Percentiles rank a stretch among this genome's conserved stretches.
These are phyloP conservation scores for Cordyceps pruinosa DNA, from an alignment of 2,329 filamentous ascomycete genomes.

Conservation along the genomic window DNA sequence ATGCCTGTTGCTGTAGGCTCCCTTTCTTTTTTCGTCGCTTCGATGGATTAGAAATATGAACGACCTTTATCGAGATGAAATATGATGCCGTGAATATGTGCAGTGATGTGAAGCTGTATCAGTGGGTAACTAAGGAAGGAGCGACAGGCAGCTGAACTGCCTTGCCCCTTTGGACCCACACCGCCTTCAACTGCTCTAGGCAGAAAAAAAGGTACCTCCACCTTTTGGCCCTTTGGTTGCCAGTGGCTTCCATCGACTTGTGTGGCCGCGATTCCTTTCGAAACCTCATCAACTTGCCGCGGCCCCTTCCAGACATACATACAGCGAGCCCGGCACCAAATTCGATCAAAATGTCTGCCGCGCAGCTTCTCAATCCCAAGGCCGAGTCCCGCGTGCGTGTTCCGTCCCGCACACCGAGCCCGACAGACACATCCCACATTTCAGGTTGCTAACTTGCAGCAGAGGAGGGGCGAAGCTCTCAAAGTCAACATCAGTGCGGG, in stretches of 20 bases:
- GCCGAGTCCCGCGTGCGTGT: conserved; percentile 85
- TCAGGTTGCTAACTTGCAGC: conserved; percentile 21
- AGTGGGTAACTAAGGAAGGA: not conserved
- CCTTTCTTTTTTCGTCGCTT: conserved; percentile 3
- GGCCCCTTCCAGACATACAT: conserved; percentile 5
- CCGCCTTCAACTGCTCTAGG: conserved; percentile 11
- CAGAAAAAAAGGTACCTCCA: conserved; percentile 18
- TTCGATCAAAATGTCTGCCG: conserved; percentile 70
- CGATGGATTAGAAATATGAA: conserved; percentile 18
- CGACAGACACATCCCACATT: conserved; percentile 19
- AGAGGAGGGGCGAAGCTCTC: conserved; percentile 95
- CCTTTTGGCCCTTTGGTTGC: conserved; percentile 11
- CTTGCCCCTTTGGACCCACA: conserved; percentile 15
- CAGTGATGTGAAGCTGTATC: too few species aligned
- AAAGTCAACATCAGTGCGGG: conserved; percentile 95
- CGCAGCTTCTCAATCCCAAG: conserved; percentile 97
- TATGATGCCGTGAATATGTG: not conserved
- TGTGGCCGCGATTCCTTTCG: conserved; percentile 1
- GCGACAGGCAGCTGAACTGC: not conserved
- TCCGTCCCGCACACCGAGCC: conserved; percentile 11
- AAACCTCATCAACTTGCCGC: conserved; percentile 8
- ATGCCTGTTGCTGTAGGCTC: not conserved
- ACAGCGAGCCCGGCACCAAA: conserved; percentile 4
- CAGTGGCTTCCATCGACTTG: conserved; percentile 12
- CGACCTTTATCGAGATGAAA: conserved; percentile 15